Conservation (phyloP, 192 early-diverging fungal species). For the Coemansia sp. region DNA sequence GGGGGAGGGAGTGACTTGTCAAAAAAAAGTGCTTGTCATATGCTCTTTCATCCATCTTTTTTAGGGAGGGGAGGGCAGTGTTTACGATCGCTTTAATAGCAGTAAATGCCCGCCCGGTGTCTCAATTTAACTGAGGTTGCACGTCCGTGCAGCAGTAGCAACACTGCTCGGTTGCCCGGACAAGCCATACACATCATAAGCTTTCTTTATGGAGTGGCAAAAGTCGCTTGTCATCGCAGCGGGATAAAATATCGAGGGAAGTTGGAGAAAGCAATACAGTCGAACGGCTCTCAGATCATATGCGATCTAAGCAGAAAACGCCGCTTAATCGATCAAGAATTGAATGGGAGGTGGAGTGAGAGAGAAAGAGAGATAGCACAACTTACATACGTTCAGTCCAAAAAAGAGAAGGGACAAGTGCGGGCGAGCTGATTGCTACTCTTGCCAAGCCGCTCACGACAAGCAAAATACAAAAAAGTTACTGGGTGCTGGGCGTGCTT, state of each 20-base stretch:
- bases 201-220: too few relatives aligned
- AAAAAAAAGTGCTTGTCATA: not conserved
- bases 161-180: too few relatives aligned
- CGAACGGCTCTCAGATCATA: too few relatives aligned
- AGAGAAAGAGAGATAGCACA: not conserved
- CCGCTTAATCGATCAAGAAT: too few relatives aligned
- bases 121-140: slow-evolving; percentile 2
- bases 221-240: too few relatives aligned
- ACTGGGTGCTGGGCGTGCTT: not conserved
- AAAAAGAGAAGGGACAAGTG: not conserved
- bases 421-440: not conserved
- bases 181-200: too few relatives aligned
- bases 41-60: too few relatives aligned
- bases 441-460: not conserved
- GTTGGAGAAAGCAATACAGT: too few relatives aligned
- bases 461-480: not conserved
- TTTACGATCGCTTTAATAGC: slow-evolving; percentile 3
- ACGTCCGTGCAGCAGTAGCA: not conserved
- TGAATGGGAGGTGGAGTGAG: not conserved
- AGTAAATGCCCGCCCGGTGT: not conserved
- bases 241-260: too few relatives aligned
- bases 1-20: not conserved
- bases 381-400: not conserved
- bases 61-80: not conserved
- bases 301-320: too few relatives aligned